Percentiles rank a stretch among this genome's conserved stretches.
Conservation (phyloP, 2,329 filamentous ascomycete genomes). For the Colletotrichum euphorbiae region DNA sequence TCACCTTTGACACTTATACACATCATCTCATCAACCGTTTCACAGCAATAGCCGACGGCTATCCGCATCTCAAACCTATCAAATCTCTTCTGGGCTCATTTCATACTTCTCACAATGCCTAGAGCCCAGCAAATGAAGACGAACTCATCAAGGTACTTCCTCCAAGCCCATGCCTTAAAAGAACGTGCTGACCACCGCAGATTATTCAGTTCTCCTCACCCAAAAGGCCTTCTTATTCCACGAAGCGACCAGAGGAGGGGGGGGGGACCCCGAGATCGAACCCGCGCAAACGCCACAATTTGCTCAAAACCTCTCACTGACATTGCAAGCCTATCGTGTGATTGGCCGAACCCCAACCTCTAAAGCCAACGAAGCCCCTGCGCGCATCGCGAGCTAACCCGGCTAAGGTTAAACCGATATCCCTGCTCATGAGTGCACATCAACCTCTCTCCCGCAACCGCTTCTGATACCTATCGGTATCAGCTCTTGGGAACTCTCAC, state of each 20-base stretch:
- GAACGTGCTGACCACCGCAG: constrained; percentile 15
- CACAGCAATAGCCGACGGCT: not conserved
- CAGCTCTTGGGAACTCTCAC: not conserved
- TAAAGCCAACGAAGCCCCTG: constrained; percentile 22
- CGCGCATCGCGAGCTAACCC: constrained; percentile 35
- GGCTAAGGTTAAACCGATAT: constrained; percentile 30
- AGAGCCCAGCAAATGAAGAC: no score
- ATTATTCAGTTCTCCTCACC: not conserved
- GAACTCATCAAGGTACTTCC: not conserved
- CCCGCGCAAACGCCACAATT: constrained; percentile 51
- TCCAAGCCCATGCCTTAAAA: not conserved
- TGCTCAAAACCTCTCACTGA: constrained; percentile 62
- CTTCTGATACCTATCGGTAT: constrained; percentile 9
- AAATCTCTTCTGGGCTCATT: not conserved
- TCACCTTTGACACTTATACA: not conserved
- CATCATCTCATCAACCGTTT: not conserved
- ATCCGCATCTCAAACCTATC: not conserved
- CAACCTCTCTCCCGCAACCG: not conserved
- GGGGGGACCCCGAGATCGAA: constrained; percentile 20
- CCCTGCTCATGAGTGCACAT: not conserved
- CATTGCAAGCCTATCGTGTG: not conserved
- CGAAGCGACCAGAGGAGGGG: not conserved
- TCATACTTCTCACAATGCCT: not conserved
- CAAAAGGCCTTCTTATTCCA: not conserved
- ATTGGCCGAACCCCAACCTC: constrained; percentile 2